These are phyloP conservation scores for Striga asiatica DNA, from an alignment of 257 asterid genomes.

Conservation along the genomic window DNA sequence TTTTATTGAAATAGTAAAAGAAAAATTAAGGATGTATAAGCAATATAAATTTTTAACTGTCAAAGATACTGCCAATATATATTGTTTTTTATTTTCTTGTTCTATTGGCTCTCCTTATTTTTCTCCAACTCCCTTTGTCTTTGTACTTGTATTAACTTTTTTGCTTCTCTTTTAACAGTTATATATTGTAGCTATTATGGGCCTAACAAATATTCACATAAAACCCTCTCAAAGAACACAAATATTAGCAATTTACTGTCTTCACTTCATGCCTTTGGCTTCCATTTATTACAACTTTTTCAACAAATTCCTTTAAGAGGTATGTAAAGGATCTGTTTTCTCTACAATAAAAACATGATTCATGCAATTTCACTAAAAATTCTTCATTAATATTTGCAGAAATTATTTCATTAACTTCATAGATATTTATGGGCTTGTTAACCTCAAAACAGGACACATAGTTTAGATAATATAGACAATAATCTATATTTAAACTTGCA, in stretches of 20 bases:
- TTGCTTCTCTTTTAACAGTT: neutral
- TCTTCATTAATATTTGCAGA: no score
- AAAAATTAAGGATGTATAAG: no score
- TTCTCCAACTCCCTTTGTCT: conserved; percentile 5
- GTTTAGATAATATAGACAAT: no score
- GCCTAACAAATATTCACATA: neutral
- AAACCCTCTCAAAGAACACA: conserved; percentile 11
- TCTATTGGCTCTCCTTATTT: conserved; percentile 20
- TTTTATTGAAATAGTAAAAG: no score
- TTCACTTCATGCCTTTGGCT: neutral
- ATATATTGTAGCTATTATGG: neutral
- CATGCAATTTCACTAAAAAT: no score
- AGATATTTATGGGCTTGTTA: no score
- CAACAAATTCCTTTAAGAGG: conserved; percentile 3
- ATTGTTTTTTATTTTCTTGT: neutral
- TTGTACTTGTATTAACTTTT: neutral
- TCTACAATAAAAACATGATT: no score
- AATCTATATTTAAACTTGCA: no score
- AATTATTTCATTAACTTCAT: no score
- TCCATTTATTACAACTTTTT: no score
- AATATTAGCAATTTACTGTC: no score
- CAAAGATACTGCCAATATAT: neutral
- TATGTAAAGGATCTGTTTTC: neutral
- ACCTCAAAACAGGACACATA: no score
- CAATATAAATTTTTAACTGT: conserved; percentile 9